Percentiles rank a stretch among this genome's conserved stretches.
Conservation (phyloP, 768 basidiomycete species). For the Boletales sp. region DNA sequence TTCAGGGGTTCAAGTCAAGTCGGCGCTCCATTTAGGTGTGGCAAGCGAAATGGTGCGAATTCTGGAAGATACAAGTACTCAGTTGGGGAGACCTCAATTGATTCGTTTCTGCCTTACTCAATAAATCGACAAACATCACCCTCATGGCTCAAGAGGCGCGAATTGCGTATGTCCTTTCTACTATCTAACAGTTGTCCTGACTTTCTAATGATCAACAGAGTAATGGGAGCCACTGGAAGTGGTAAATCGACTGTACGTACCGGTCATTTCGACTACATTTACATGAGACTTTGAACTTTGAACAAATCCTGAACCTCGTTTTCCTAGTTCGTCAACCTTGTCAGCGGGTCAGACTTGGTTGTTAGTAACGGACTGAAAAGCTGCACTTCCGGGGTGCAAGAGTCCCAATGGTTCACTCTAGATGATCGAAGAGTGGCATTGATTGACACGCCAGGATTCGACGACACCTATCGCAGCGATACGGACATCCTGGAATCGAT, state of each 20-base stretch:
- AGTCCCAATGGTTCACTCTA: slow-evolving; percentile 40
- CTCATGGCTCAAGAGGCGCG: background rate
- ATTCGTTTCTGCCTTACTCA: background rate
- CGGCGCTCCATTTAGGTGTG: no score
- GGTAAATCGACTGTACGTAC: slow-evolving; percentile 32
- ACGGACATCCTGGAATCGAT: slow-evolving; percentile 49
- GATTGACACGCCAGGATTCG: slow-evolving; percentile 62
- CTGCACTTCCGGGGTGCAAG: slow-evolving; percentile 45
- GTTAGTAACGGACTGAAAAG: slow-evolving; percentile 47
- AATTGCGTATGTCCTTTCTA: background rate
- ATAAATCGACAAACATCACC: background rate
- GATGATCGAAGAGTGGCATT: slow-evolving; percentile 43
- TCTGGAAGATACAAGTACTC: no score
- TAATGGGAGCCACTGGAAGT: slow-evolving; percentile 35
- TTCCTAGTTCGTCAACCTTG: slow-evolving; percentile 47
- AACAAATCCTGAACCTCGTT: background rate
- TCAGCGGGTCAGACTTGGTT: slow-evolving; percentile 44
- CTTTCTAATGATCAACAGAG: slow-evolving; percentile 11
- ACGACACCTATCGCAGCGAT: slow-evolving; percentile 48
- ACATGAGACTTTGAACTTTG: background rate
- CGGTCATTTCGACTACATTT: background rate
- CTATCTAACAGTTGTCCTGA: background rate
- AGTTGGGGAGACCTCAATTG: no score
- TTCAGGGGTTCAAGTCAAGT: no score
- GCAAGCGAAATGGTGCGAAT: no score